These are phyloP conservation scores for Fusarium cyanostomum DNA, from an alignment of 2,329 filamentous ascomycete genomes.

Conservation along the genomic window DNA sequence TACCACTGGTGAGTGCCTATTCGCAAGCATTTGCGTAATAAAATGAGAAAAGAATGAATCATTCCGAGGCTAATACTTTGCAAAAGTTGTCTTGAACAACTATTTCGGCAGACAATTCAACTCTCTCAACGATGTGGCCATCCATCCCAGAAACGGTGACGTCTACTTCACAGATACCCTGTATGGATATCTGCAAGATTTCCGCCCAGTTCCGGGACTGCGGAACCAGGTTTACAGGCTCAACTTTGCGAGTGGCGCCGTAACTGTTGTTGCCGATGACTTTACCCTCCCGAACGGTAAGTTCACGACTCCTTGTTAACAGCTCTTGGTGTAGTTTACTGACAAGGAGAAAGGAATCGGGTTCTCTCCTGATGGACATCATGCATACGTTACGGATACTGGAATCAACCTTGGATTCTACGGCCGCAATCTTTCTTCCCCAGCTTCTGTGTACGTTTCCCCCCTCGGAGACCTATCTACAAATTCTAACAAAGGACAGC, in stretches of 20 bases:
- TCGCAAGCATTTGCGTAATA: rapidly evolving
- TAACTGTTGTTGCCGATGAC: constrained; percentile 66
- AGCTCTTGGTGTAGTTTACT: rapidly evolving
- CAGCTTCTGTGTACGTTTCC: constrained; percentile 55
- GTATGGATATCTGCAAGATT: constrained; percentile 68
- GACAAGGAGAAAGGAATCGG: constrained; percentile 52
- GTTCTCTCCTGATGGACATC: constrained; percentile 63
- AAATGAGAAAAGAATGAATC: too few species aligned
- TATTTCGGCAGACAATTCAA: constrained; percentile 69
- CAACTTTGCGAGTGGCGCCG: constrained; percentile 58
- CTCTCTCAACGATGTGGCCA: constrained; percentile 66
- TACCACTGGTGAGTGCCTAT: constrained; percentile 52
- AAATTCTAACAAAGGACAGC: too few species aligned
- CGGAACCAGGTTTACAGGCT: constrained; percentile 68
- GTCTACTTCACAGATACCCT: constrained; percentile 71
- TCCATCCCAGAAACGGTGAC: constrained; percentile 62
- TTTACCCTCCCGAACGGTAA: constrained; percentile 64
- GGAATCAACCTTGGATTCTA: constrained; percentile 55
- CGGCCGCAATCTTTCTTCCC: constrained; percentile 53
- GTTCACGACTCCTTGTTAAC: rapidly evolving
- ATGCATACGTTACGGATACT: constrained; percentile 66
- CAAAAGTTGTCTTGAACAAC: constrained; percentile 63
- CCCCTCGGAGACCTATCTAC: too few species aligned
- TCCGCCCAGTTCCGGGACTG: constrained; percentile 62
- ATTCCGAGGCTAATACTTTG: not conserved